phyloP scores from a whole-genome alignment of 169 alveolate genomes.

The Plasmodium blacklocki region DNA sequence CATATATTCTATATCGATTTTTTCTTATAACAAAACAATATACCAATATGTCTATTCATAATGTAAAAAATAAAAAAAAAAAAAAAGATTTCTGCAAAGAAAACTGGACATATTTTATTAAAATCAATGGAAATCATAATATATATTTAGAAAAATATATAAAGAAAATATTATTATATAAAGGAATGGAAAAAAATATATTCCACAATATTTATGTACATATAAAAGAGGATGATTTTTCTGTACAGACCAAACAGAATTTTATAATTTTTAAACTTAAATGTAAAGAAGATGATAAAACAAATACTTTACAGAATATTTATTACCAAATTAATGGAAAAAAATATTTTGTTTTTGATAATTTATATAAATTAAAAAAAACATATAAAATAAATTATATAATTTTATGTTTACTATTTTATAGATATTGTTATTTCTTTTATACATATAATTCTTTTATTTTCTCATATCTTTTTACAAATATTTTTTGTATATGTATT shows the following conservation, averaged over 20 bases:
- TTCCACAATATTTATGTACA: constrained; percentile 8
- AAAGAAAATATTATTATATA: neutral
- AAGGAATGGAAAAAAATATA: neutral
- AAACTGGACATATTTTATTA: neutral
- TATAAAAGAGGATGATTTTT: constrained; percentile 13
- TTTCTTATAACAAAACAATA: neutral
- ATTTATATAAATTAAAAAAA: constrained; percentile 37
- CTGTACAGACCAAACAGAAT: constrained; percentile 50
- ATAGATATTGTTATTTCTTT: constrained; percentile 72
- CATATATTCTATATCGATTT: neutral
- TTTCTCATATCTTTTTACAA: constrained; percentile 12
- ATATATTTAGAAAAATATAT: neutral
- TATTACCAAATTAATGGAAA: constrained; percentile 45
- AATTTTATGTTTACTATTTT: constrained; percentile 52
- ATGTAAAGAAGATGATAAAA: neutral
- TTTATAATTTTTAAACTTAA: constrained; percentile 46
- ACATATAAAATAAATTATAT: constrained; percentile 51
- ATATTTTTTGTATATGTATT: constrained; percentile 43
- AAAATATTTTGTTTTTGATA: constrained; percentile 52
- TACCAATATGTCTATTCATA: neutral
- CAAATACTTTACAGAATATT: neutral
- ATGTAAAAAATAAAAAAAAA: neutral
- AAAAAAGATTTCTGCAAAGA: neutral
- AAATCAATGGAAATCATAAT: neutral
- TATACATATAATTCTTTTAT: constrained; percentile 34